These are phyloP conservation scores for Cladosporium halotolerans DNA, from an alignment of 2,329 filamentous ascomycete species.

Conservation along the genomic window DNA sequence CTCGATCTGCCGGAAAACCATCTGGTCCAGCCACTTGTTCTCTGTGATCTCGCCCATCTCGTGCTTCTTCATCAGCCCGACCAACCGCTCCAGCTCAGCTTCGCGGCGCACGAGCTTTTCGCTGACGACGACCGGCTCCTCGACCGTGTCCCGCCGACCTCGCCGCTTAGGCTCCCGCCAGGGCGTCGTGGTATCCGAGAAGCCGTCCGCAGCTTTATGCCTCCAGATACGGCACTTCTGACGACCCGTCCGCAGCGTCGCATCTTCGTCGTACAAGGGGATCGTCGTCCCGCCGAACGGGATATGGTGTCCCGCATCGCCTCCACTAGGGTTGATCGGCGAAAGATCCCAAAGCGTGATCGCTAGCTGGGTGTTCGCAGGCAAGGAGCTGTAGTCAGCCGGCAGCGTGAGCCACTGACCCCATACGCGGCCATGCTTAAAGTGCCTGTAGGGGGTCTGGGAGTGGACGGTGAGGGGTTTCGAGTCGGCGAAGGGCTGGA, in stretches of 20 bases:
- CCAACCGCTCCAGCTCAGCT: slow-evolving; percentile 81
- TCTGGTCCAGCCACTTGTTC: slow-evolving; percentile 90
- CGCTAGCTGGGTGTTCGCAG: slow-evolving; percentile 74
- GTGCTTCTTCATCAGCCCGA: slow-evolving; percentile 90
- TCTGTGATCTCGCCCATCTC: slow-evolving; percentile 94
- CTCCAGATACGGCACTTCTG: slow-evolving; percentile 87
- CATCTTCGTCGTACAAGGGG: slow-evolving; percentile 84
- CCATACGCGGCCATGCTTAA: slow-evolving; percentile 71
- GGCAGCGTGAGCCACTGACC: slow-evolving; percentile 94
- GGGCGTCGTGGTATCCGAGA: slow-evolving; percentile 72
- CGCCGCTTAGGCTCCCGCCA: slow-evolving; percentile 54
- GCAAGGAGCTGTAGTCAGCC: slow-evolving; percentile 74
- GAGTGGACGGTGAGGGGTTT: slow-evolving; percentile 88
- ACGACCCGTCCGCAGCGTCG: slow-evolving; percentile 81
- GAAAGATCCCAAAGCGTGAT: slow-evolving; percentile 95
- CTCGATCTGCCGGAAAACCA: slow-evolving; percentile 87
- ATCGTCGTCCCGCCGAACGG: slow-evolving; percentile 94
- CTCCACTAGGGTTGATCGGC: slow-evolving; percentile 65
- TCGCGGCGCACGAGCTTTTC: slow-evolving; percentile 30
- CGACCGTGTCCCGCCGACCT: slow-evolving; percentile 41
- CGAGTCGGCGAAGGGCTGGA: slow-evolving; percentile 90
- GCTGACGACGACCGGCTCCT: slow-evolving; percentile 54
- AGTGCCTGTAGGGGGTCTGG: slow-evolving; percentile 88
- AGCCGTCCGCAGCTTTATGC: slow-evolving; percentile 76
- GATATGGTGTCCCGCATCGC: slow-evolving; percentile 67